phyloP scores from a whole-genome alignment of 2,329 filamentous ascomycete genomes.

The Magnaporthiopsis poae region DNA sequence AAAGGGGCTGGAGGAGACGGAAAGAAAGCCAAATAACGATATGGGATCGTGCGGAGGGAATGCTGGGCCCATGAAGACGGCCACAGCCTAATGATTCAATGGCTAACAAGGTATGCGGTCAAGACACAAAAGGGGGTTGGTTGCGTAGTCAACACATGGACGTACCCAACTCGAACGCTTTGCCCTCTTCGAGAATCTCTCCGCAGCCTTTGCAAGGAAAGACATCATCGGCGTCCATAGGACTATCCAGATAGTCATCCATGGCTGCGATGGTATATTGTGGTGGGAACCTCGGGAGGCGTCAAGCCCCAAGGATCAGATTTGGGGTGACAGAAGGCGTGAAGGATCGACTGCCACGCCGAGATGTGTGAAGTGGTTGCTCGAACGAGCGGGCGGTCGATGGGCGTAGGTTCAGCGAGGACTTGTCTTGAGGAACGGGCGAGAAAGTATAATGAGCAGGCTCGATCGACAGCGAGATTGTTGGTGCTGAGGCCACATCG shows the following conservation, averaged over 20 bases:
- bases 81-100: background rate
- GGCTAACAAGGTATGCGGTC: background rate
- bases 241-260: constrained; percentile 53
- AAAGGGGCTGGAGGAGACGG: background rate
- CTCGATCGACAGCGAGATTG: background rate
- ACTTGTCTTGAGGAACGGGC: background rate
- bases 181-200: constrained; percentile 96
- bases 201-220: constrained; percentile 90
- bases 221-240: constrained; percentile 69
- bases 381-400: background rate
- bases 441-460: background rate
- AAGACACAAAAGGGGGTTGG: background rate
- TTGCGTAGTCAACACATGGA: constrained; percentile 14
- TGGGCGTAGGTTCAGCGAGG: background rate
- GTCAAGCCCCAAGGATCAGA: constrained; percentile 2
- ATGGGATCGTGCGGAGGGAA: background rate
- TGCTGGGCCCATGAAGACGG: background rate
- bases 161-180: constrained; percentile 91
- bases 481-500: background rate
- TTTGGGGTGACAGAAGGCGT: background rate
- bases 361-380: background rate
- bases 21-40: constrained; percentile 3
- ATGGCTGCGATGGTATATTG: constrained; percentile 36
- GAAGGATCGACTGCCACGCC: background rate
- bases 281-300: constrained; percentile 11